Conservation (phyloP, 2,329 filamentous ascomycete species). For the Botrytis squamosa region DNA sequence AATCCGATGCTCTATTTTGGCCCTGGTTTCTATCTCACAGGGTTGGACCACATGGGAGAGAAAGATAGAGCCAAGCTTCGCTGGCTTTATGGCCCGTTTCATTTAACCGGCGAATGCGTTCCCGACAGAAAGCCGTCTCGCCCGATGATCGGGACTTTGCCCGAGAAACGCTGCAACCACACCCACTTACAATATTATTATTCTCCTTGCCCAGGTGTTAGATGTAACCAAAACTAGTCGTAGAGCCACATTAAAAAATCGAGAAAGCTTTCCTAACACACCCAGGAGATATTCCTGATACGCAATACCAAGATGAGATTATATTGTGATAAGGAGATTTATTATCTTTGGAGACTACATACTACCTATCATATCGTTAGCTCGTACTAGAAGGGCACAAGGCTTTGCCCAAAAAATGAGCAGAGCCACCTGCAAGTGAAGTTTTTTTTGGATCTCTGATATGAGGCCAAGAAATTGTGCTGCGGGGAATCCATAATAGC, state of each 20-base stretch:
- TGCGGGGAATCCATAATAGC: neutral
- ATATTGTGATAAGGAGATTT: neutral
- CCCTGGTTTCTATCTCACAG: neutral
- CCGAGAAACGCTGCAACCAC: no score
- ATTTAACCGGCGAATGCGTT: fast-evolving
- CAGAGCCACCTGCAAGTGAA: neutral
- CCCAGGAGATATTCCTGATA: neutral
- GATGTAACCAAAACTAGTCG: no score
- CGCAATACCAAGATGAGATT: neutral
- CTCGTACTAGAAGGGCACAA: neutral
- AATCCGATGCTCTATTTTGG: neutral
- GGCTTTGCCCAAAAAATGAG: neutral
- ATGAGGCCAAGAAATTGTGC: no score
- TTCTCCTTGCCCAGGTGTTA: no score
- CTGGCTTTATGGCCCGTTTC: neutral
- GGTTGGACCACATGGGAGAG: neutral
- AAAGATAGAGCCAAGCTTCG: neutral
- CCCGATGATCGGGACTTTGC: no score
- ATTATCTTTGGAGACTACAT: no score
- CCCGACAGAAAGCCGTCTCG: neutral
- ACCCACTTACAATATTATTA: no score
- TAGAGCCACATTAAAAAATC: neutral
- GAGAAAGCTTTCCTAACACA: neutral
- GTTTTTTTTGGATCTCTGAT: no score
- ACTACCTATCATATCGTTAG: neutral